Conservation (phyloP, 129 eudicot species). For the Saposhnikovia divaricata region DNA sequence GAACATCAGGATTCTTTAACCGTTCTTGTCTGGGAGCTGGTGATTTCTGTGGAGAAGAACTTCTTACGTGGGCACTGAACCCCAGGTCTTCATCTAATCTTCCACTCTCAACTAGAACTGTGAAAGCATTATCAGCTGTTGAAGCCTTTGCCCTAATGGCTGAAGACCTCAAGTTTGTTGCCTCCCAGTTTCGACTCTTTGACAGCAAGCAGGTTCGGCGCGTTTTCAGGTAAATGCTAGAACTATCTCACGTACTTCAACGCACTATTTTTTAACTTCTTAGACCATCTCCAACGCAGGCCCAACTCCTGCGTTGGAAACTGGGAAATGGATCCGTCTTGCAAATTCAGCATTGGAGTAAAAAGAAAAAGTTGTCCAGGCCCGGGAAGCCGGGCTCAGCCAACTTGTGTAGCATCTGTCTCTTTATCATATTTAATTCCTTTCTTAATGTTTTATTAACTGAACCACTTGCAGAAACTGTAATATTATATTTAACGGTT, state of each 20-base stretch:
- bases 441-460: no score
- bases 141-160: slow-evolving; percentile 78
- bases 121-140: slow-evolving; percentile 46
- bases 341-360: no score
- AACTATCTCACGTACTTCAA: not conserved
- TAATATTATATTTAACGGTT: no score
- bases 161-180: slow-evolving; percentile 60
- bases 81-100: slow-evolving; percentile 54
- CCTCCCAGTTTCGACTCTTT: slow-evolving; percentile 70
- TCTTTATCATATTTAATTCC: no score
- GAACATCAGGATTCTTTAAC: slow-evolving; percentile 68
- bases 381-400: no score
- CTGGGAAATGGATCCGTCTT: no score
- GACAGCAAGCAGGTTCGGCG: slow-evolving; percentile 76
- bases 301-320: no score
- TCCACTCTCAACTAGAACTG: slow-evolving; percentile 78
- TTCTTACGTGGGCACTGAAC: slow-evolving; percentile 87
- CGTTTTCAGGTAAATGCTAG: slow-evolving; percentile 44
- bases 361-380: no score
- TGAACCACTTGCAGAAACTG: no score
- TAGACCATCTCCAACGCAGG: no score
- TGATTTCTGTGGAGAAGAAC: slow-evolving; percentile 91
- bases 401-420: no score
- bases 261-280: not conserved
- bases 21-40: slow-evolving; percentile 49